Conservation (phyloP, 2,329 filamentous ascomycete genomes). For the Paecilomyces dactylethromorphus region DNA sequence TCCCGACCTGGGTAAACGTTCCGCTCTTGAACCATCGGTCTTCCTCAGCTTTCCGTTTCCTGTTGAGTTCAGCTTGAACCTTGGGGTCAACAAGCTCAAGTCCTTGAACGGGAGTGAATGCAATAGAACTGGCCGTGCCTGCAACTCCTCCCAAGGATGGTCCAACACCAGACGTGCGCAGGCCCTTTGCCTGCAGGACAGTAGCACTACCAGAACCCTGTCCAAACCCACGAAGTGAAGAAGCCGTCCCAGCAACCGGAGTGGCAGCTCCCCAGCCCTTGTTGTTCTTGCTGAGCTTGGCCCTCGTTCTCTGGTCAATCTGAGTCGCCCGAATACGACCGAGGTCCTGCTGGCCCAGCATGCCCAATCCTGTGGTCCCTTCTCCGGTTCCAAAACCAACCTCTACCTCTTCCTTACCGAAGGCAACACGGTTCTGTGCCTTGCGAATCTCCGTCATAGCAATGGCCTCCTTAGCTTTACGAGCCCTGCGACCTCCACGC, state of each 20-base stretch:
- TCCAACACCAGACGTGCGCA: slow-evolving; percentile 77
- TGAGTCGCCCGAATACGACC: slow-evolving; percentile 84
- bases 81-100: slow-evolving; percentile 94
- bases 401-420: slow-evolving; percentile 92
- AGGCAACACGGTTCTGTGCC: slow-evolving; percentile 91
- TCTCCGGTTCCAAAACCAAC: slow-evolving; percentile 85
- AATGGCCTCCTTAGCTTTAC: slow-evolving; percentile 93
- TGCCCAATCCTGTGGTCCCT: slow-evolving; percentile 79
- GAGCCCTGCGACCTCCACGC: slow-evolving; percentile 78
- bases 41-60: slow-evolving; percentile 89
- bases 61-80: slow-evolving; percentile 74
- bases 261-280: slow-evolving; percentile 81
- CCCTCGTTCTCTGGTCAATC: slow-evolving; percentile 86
- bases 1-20: slow-evolving; percentile 83
- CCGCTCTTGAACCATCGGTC: slow-evolving; percentile 96
- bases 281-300: slow-evolving; percentile 90
- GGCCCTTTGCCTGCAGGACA: slow-evolving; percentile 69
- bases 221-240: slow-evolving; percentile 74
- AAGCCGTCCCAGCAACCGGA: slow-evolving; percentile 57
- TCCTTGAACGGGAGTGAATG: slow-evolving; percentile 91
- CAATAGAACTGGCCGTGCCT: slow-evolving; percentile 78
- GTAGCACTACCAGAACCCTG: slow-evolving; percentile 56
- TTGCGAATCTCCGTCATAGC: slow-evolving; percentile 96
- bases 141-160: slow-evolving; percentile 56
- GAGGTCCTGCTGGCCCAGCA: slow-evolving; percentile 85